phyloP scores from a whole-genome alignment of 2,329 filamentous ascomycete genomes.

The Talaromyces sp. region DNA sequence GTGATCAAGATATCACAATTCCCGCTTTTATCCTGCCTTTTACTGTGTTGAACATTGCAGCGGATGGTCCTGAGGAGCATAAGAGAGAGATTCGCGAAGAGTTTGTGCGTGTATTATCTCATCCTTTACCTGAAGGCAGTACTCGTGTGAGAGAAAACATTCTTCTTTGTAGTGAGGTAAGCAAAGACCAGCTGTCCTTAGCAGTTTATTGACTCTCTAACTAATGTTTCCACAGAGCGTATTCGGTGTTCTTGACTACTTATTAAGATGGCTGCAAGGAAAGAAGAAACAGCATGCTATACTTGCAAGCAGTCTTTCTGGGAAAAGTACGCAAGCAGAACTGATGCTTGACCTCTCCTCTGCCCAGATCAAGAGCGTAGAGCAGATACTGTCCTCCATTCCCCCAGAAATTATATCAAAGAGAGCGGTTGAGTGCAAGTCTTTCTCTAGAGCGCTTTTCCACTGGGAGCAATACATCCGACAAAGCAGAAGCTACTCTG shows the following conservation, averaged over 20 bases:
- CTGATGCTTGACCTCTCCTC: constrained; percentile 29
- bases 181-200: constrained; percentile 19
- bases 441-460: constrained; percentile 86
- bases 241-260: constrained; percentile 86
- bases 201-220: not conserved
- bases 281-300: constrained; percentile 54
- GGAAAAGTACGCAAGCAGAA: constrained; percentile 27
- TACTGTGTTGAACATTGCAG: constrained; percentile 72
- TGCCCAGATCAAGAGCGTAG: constrained; percentile 57
- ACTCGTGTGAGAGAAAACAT: constrained; percentile 67
- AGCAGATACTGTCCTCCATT: constrained; percentile 64
- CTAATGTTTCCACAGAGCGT: constrained; percentile 56
- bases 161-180: constrained; percentile 80
- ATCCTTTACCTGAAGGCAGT: constrained; percentile 49
- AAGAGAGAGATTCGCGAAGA: constrained; percentile 65
- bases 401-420: constrained; percentile 70
- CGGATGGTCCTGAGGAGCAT: constrained; percentile 64
- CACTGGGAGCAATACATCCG: constrained; percentile 90
- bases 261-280: constrained; percentile 81
- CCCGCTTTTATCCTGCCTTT: constrained; percentile 87
- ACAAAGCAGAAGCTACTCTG: constrained; percentile 39
- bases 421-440: constrained; percentile 87
- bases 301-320: constrained; percentile 23
- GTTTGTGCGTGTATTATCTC: constrained; percentile 66
- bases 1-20: constrained; percentile 78